Conservation (phyloP, 805 yeast species). For the Saccharomyces jurei region DNA sequence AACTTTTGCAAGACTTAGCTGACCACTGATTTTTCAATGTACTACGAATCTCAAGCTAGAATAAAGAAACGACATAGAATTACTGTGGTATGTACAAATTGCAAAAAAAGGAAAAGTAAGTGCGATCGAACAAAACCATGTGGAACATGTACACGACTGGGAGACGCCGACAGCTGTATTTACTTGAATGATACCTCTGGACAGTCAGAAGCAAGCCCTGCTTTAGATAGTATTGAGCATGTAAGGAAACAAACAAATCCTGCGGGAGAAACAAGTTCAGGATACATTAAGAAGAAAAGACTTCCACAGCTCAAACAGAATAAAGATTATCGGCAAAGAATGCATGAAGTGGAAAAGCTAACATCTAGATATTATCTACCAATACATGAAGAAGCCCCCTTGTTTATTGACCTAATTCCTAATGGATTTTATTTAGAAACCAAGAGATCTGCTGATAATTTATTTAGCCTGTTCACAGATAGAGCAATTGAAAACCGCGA, state of each 20-base stretch:
- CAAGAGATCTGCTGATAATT: slow-evolving; percentile 24
- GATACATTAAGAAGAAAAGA: neutral
- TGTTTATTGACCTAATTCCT: slow-evolving; percentile 20
- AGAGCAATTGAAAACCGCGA: slow-evolving; percentile 23
- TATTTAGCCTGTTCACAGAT: slow-evolving; percentile 19
- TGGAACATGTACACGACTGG: slow-evolving; percentile 16
- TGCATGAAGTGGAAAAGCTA: neutral
- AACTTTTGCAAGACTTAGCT: neutral
- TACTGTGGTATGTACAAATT: slow-evolving; percentile 28
- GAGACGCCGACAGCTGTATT: slow-evolving; percentile 16
- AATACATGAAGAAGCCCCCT: slow-evolving; percentile 1
- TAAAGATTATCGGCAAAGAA: neutral
- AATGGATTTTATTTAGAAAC: slow-evolving; percentile 17
- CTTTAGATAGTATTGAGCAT: neutral
- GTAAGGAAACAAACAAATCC: neutral
- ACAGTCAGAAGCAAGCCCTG: neutral
- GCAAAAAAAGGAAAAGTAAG: slow-evolving; percentile 27
- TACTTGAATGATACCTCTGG: slow-evolving; percentile 5
- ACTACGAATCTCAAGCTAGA: neutral
- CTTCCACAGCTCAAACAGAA: neutral
- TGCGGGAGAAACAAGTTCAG: neutral
- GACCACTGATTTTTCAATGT: neutral
- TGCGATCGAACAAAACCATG: slow-evolving; percentile 27
- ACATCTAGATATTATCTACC: neutral
- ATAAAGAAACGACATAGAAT: slow-evolving; percentile 17